Evolutionary conservation across 495 filamentous ascomycete species (phyloP).

Genomic region (Glarea lozoyensis): DNA sequence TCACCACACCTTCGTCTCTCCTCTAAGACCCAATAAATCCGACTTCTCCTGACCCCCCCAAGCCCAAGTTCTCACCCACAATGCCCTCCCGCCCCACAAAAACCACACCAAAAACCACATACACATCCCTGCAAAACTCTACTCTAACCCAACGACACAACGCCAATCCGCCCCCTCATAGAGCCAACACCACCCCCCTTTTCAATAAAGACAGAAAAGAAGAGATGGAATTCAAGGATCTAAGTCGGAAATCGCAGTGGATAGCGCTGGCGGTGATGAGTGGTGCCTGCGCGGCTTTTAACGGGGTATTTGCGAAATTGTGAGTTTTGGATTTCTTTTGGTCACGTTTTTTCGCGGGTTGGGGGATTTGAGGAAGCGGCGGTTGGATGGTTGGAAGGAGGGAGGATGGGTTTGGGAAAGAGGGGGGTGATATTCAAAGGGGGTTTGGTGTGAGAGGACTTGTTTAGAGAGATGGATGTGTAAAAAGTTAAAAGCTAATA

Average conservation of each 20-base stretch:
- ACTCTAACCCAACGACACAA: background rate
- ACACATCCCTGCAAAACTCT: background rate
- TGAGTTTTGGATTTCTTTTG: constrained; percentile 31
- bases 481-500: too few relatives aligned
- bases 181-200: background rate
- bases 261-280: constrained; percentile 73
- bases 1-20: too few relatives aligned
- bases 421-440: too few relatives aligned
- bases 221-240: constrained; percentile 18
- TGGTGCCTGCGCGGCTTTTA: constrained; percentile 85
- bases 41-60: too few relatives aligned
- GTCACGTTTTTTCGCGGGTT: background rate
- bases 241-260: constrained; percentile 45
- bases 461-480: too few relatives aligned
- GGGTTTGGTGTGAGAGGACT: too few relatives aligned
- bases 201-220: background rate
- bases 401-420: background rate
- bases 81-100: background rate
- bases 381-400: background rate
- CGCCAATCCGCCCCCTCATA: background rate
- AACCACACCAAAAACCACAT: background rate
- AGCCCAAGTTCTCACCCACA: too few relatives aligned
- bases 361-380: background rate
- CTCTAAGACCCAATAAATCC: too few relatives aligned
- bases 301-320: constrained; percentile 96